Evolutionary conservation across 257 asterid species (phyloP), one percentile per base, ranked within the genome.

Genomic region (Perilla frutescens): DNA sequence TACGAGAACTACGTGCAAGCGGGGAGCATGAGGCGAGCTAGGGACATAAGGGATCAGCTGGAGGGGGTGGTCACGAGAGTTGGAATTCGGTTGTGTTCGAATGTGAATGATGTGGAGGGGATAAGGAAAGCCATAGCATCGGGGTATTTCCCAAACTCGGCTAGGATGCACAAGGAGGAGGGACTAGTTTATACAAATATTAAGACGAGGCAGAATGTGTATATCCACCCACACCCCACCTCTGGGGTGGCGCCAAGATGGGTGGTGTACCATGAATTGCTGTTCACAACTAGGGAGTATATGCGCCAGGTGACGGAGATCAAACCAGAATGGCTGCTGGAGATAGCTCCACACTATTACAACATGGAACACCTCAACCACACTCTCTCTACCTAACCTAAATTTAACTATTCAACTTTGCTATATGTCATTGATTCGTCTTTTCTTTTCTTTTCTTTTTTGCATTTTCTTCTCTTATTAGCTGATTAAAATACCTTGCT

Each of bases 11-110:
- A 85, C 78, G 87, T 93, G 60, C 96, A 90, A 91, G 92, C 86
- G 40, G 85, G 96, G 73, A 93, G 96, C 81, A 91, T 93, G 97
- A 89, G 86, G 81, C 81, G 96, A 76, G 97, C 96, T 41, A 85
- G 97, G 81, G 97, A 93, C 72, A 91, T 93, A 49, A 86, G 97
- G 53, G 98, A 93, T 84, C 98, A 93, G 84, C 81, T 93, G 79
- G 97, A 91, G 78, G 94, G 94, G 44, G 72, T 93, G 49, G 63
- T 91, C 74, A 92, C 81, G 69, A 83, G 97, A 80, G 97, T 87
- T 67, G 98, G 87, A 60, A 93, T 91, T 67, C 91, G 80, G 66
- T 9, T 88, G 79, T 55, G 80, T 7, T 83, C 97, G 26, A 84
- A 90, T 53, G 26, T 56, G 20, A 84, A 82, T 66, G 98, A 89